A percentile compares a stretch with the other conserved stretches of the same genome.
phyloP scores from a whole-genome alignment of 208 protist genomes.

The Trypanosoma avium region DNA sequence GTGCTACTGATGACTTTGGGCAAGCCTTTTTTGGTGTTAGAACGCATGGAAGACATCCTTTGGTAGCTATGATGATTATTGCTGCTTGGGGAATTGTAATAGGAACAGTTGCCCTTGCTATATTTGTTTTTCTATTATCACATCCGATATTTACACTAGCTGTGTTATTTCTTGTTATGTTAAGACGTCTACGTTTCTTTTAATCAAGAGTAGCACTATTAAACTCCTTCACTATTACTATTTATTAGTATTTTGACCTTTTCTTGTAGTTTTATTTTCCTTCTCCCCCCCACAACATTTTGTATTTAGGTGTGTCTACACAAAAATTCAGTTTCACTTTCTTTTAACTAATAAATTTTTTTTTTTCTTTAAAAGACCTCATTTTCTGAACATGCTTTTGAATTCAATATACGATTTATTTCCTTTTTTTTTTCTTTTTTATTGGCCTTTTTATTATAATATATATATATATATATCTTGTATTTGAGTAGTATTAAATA shows the following conservation, averaged over 20 bases:
- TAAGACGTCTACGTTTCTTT: constrained; percentile 43
- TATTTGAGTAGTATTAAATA: too few species aligned
- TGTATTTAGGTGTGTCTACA: too few species aligned
- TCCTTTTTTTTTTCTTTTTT: background rate
- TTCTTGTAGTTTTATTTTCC: background rate
- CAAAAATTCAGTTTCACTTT: background rate
- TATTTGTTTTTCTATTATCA: constrained; percentile 50
- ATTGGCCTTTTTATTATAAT: too few species aligned
- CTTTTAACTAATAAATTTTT: too few species aligned
- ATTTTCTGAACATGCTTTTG: background rate
- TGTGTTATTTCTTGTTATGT: constrained; percentile 56
- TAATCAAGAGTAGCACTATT: background rate
- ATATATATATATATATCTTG: background rate
- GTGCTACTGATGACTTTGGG: constrained; percentile 59
- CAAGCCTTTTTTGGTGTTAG: constrained; percentile 60
- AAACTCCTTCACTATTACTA: too few species aligned
- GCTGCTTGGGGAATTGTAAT: constrained; percentile 64
- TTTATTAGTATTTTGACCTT: too few species aligned
- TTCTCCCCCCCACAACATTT: too few species aligned
- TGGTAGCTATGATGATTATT: constrained; percentile 69
- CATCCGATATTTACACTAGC: constrained; percentile 72
- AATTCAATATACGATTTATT: background rate
- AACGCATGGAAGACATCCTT: constrained; percentile 65
- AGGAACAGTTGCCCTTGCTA: constrained; percentile 46
- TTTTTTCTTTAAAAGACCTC: background rate